Base-by-base conservation (phyloP, 371 early-diverging fungal species). In the Batrachochytrium dendrobatidis region DNA sequence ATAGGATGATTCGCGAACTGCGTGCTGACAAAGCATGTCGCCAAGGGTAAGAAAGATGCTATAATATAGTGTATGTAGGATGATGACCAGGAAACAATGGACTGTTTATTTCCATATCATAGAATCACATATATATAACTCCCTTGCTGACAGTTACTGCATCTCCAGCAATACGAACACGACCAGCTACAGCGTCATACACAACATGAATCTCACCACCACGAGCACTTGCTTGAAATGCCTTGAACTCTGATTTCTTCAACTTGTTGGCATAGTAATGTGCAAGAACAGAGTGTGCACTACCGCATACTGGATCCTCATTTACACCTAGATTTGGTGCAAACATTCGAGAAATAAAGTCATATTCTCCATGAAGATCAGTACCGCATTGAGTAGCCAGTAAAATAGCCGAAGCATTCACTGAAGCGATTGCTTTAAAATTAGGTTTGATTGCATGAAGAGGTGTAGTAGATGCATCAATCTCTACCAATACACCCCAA, bases 271-370 rank as follows among this genome's bases (percentile, higher is more conserved):
- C 29, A 65, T 70, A 71, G 58, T 70, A 64, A 18, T 56, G 61
- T 8, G 66, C 68, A 45, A 71, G 53, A 22, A 64, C 60, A 25
- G 65, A 62, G 48, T 74, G 70, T 1, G 72, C 71, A 4, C 69
- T 63, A n/a, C 74, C 74, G 1, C 71, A 71, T 30, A 68, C 74
- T 2, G 74, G 74, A 30, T 74, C 74, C 49, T 74, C 74, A 45
- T 31, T 18, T 5, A 74, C 59, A 12, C 66, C 69, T 6, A n/a
- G 25, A 59, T 63, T 66, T 1, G 74, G 72, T 0, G 53, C 61
- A 55, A 74, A 69, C 17, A 65, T 55, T 7, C 74, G 61, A 33
- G 69, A 64, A n/a, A 53, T 28, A 49, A 69, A 74, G 55, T 67
- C 66, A 17, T 25, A 6, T 15, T 7, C 20, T 4, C 51, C 1